Evolutionary conservation across 305 asterid species (phyloP), one percentile per base, ranked within the genome.

Genomic region (Plantago coronopus): DNA sequence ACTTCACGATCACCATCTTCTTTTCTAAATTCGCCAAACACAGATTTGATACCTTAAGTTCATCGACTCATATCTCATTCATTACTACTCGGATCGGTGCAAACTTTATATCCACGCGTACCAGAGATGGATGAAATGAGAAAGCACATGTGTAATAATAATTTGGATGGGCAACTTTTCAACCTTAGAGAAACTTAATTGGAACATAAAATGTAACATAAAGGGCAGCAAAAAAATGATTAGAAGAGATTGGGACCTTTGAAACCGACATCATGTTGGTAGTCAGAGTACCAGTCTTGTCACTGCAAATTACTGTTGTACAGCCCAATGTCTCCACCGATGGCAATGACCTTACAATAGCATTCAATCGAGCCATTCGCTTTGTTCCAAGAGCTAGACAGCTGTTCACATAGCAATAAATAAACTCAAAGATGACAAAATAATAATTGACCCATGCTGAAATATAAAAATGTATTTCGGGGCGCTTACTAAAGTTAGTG

Each of bases 211-310:
- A 57, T 9, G 12, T 15, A 43, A 56, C 31, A 56, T 47, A 25
- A 25, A 63, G 60, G 22, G 60, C 53, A 72, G 54, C 47, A 20
- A 53, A 9, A 22, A 66, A 45, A 48, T 6, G 37, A 9, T 0
- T 34, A 34, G 2, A 34, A 38, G 67, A 62, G 68, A 57, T 53
- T 73, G 63, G 63, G 55, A 89, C 99, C 99, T 94, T 89, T 37
- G 99, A 81, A 72, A 83, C 97, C 64, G 99, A 89, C 99, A 94
- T 94, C 99, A 94, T 94, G 77, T 89, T 94, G 63, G 99, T 94
- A 64, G 99, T 94, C 79, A 94, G 81, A 45, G 99, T 94, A 70
- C 99, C 99, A 66, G 99, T 94, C 85, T 94, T 94, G 81, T 94
- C 99, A 76, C 99, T 94, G 90, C 99, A 94, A 73, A 94, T 94